Percentiles rank a stretch among this genome's conserved stretches.
Conservation (phyloP, 371 early-diverging fungal species). For the Mortierella sp. region DNA sequence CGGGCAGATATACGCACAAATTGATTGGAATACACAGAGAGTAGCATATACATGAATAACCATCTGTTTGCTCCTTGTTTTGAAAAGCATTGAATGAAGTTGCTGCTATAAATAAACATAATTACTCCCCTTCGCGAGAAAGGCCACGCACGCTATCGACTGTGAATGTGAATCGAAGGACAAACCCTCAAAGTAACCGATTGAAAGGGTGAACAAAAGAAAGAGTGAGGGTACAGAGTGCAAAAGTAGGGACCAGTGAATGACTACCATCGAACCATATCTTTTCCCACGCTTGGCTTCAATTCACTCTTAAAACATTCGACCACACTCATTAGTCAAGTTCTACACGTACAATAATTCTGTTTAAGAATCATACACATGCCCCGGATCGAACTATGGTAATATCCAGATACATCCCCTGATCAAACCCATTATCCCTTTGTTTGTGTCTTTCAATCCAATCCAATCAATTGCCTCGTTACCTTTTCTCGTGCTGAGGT, state of each 20-base stretch:
- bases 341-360: too few species aligned
- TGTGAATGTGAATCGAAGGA: not conserved
- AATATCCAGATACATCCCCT: not conserved
- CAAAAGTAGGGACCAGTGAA: too few species aligned
- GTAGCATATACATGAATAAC: not conserved
- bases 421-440: not conserved
- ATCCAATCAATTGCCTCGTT: not conserved
- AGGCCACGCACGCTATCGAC: not conserved
- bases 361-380: not conserved
- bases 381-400: not conserved
- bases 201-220: too few species aligned
- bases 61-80: not conserved
- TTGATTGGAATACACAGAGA: not conserved
- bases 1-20: not conserved
- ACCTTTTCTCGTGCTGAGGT: conserved; percentile 86
- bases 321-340: too few species aligned
- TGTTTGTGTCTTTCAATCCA: not conserved
- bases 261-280: not conserved
- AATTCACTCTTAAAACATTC: not conserved
- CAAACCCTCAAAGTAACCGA: not conserved
- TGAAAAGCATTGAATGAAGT: not conserved
- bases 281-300: not conserved
- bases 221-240: too few species aligned
- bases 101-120: not conserved
- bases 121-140: not conserved